Evolutionary conservation across 1,139 yeast genomes (phyloP), one percentile per base, ranked within the genome.

Genomic region (Magnusiomyces sp.): DNA sequence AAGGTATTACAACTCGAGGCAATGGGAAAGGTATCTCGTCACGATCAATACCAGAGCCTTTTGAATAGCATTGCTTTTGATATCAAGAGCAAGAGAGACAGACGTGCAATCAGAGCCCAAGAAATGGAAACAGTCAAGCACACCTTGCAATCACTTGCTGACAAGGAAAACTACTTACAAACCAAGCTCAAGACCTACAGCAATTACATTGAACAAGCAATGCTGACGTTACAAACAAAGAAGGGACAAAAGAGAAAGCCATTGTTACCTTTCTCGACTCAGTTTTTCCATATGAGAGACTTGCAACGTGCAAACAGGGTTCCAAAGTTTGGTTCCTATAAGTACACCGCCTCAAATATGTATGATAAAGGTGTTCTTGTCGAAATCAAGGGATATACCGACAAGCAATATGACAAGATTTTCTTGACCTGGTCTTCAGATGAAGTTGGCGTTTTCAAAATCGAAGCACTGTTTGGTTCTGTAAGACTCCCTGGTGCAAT

Each of bases 61-160:
- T 69, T 92, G 53, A 89, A 89, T 62, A 88, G 85, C 55, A 83
- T 92, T 54, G 95, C 95, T 0, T 69, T 76, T 49, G 97, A 94
- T 57, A 88, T 92, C 58, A 81, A 82, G 60, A 80, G 87, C 40
- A 89, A 89, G 60, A 81, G 82, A 56, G 77, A 80, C 50, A 84
- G 85, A 55, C 75, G 95, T 53, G 65, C 76, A 14, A 71, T 76
- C 37, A 72, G 95, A 29, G 73, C 74, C 49, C 73, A 76, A 38
- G 95, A 88, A 60, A 68, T 86, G 52, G 73, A 71, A 17, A 71
- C 79, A 23, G 81, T 90, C 2, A 66, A 72, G 38, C 77, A 75
- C 42, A 83, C 95, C 0, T 64, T 84, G 50, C 68, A 71, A 5
- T 78, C 82, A 56, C 69, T 88, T 56, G 68, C 70, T 20, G 82